phyloP scores from a whole-genome alignment of 306 rosid species.

The Ormosia emarginata region DNA sequence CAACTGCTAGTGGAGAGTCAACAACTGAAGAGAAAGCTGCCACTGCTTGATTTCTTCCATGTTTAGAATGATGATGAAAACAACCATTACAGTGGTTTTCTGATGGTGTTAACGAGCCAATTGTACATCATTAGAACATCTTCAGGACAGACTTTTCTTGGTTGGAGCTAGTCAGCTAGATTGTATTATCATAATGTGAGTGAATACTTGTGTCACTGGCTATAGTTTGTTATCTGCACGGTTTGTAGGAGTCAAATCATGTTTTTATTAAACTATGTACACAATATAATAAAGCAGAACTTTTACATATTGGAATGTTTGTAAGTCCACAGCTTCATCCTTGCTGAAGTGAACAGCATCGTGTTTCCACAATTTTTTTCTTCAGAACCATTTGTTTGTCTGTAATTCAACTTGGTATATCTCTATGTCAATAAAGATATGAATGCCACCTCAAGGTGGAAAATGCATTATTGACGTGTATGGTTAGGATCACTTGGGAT shows the following conservation, averaged over 20 bases:
- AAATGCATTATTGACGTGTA: not conserved
- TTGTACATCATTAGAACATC: not conserved
- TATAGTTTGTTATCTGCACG: not conserved
- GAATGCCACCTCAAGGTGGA: not conserved
- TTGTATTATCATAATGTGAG: not conserved
- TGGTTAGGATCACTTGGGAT: not conserved
- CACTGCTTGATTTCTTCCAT: slow-evolving; percentile 29
- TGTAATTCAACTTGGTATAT: not conserved
- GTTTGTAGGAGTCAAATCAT: slow-evolving; percentile 1
- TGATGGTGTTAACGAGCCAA: not conserved
- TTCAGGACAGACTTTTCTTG: not conserved
- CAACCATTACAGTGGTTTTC: not conserved
- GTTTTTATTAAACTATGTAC: not conserved
- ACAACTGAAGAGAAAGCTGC: slow-evolving; percentile 33
- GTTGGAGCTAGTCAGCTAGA: slow-evolving; percentile 9
- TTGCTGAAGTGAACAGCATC: not conserved
- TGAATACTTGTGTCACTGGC: slow-evolving; percentile 4
- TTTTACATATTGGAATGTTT: slow-evolving; percentile 3
- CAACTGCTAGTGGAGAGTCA: slow-evolving; percentile 17
- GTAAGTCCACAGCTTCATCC: not conserved
- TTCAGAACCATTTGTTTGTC: not conserved
- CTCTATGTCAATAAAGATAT: not conserved
- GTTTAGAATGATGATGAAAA: slow-evolving; percentile 20
- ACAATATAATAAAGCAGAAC: not conserved
- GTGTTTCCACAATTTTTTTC: not conserved